Percentiles rank a stretch among this genome's conserved stretches.
These are phyloP conservation scores for Eucalyptus sp. DNA, from an alignment of 345 rosid genomes.

Conservation along the genomic window DNA sequence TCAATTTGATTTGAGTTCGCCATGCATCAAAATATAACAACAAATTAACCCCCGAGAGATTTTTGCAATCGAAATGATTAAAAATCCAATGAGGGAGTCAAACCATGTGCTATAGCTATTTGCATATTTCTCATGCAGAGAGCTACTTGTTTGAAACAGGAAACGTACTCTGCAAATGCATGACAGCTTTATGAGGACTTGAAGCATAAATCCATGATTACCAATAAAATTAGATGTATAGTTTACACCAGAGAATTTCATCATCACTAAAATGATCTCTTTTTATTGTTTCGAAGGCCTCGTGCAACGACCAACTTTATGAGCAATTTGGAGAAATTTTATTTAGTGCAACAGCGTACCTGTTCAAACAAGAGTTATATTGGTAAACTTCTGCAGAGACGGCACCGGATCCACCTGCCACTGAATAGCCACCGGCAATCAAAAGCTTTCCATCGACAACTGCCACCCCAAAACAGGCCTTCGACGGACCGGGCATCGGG, in stretches of 20 bases:
- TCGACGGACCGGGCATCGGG: constrained; percentile 64
- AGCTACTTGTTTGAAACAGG: not conserved
- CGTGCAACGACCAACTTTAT: not conserved
- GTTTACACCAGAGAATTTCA: not conserved
- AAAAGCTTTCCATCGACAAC: constrained; percentile 69
- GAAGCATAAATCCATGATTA: not conserved
- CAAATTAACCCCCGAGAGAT: not conserved
- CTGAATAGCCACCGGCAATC: constrained; percentile 61
- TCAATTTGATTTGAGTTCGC: not conserved
- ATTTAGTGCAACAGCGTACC: constrained; percentile 22
- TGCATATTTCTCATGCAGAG: not conserved
- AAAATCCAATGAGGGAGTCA: not conserved
- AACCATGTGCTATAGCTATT: not conserved
- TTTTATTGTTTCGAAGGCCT: not conserved
- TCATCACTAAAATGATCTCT: not conserved
- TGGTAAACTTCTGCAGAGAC: constrained; percentile 66
- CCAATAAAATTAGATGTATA: not conserved
- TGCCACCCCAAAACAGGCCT: constrained; percentile 62
- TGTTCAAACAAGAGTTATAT: constrained; percentile 78
- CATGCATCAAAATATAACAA: not conserved
- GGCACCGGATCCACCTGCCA: constrained; percentile 27
- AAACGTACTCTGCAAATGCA: not conserved
- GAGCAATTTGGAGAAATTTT: not conserved
- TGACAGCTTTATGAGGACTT: not conserved
- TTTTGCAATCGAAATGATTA: not conserved